Evolutionary conservation across 2,329 filamentous ascomycete genomes (phyloP).

Genomic region (Sporothrix luriei): DNA sequence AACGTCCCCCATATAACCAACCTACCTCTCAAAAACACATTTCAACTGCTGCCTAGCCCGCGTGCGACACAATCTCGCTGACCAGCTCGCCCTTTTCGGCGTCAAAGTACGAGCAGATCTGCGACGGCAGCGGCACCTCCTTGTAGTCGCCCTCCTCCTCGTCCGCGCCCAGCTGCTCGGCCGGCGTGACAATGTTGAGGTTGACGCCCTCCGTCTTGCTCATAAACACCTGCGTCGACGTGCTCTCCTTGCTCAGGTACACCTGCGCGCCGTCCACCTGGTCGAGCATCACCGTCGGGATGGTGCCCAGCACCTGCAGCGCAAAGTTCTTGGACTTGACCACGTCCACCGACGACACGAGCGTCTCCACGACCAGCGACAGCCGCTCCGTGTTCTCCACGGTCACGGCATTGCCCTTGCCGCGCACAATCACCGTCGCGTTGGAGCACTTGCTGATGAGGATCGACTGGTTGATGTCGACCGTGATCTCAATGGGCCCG

Average conservation of each 20-base stretch:
- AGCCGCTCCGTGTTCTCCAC: slow-evolving; percentile 86
- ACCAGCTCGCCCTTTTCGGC: slow-evolving; percentile 71
- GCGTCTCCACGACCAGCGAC: slow-evolving; percentile 82
- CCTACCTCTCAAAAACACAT: neutral
- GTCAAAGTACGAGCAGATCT: slow-evolving; percentile 78
- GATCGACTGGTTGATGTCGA: slow-evolving; percentile 81
- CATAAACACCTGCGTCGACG: slow-evolving; percentile 78
- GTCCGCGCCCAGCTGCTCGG: slow-evolving; percentile 80
- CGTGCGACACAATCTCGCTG: slow-evolving; percentile 94
- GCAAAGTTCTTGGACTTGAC: slow-evolving; percentile 96
- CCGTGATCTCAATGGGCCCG: slow-evolving; percentile 74
- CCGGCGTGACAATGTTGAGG: slow-evolving; percentile 70
- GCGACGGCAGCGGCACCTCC: slow-evolving; percentile 84
- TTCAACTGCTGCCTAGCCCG: slow-evolving; percentile 63
- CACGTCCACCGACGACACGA: slow-evolving; percentile 89
- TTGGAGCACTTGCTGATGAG: slow-evolving; percentile 92
- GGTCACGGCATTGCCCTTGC: slow-evolving; percentile 96
- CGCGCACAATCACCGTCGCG: slow-evolving; percentile 82
- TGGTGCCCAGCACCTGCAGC: slow-evolving; percentile 81
- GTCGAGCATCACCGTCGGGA: slow-evolving; percentile 88
- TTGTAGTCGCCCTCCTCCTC: slow-evolving; percentile 76
- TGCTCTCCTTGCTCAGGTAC: slow-evolving; percentile 80
- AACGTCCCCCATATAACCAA: neutral
- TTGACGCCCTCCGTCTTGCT: slow-evolving; percentile 89
- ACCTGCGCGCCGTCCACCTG: slow-evolving; percentile 88